Evolutionary conservation across 2,329 filamentous ascomycete species (phyloP), one percentile per base, ranked within the genome.

Genomic region (Juglanconis sp.): DNA sequence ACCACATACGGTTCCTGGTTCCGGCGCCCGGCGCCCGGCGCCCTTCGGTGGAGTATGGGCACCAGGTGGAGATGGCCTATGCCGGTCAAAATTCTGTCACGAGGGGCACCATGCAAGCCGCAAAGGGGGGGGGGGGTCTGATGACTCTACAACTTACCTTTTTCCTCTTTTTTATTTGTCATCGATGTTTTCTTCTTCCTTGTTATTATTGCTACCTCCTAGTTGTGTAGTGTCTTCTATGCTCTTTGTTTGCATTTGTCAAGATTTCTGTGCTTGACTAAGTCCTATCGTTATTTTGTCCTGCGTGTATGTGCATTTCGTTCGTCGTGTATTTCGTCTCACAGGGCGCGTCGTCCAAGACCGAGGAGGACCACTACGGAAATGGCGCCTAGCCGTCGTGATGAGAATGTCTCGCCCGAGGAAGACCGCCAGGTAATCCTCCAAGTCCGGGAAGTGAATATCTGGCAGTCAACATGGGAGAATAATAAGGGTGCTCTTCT

Each of bases 401-500:
- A 32, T 24, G 49, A 35, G 49, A 5, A 30, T n/a, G 15, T 32
- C 13, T 24, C 34, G 31, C n/a, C 49, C 17, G 36, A 17, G 10
- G 11, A 7, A 8, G 54, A 49, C 30, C 38, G 55, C 11, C 51
- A 55, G 11, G 17, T 17, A 1, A n/a, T 31, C 11, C n/a, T 40
- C 5, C 34, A 46, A 34, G 34, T 40, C 32, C 54, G 17, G 8
- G 17, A 36, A n/a, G 53, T 30, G 10, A 61, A 46, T 31, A 35
- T 48, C 24, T 61, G 53, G 54, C 58, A 51, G 34, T 51, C 54
- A 24, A 55, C 56, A 52, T 63, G 61, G 61, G 44, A 57, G 24
- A 56, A 63, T 47, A 61, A 63, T 17, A 57, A 61, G 36, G 61
- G 61, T 31, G 61, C 61, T 13, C 58, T 63, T 17, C 35, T 63